A percentile compares a stretch with the other conserved stretches of the same genome.
Conservation (phyloP, 768 basidiomycete genomes). For the Erythrobasidium yunnanense region DNA sequence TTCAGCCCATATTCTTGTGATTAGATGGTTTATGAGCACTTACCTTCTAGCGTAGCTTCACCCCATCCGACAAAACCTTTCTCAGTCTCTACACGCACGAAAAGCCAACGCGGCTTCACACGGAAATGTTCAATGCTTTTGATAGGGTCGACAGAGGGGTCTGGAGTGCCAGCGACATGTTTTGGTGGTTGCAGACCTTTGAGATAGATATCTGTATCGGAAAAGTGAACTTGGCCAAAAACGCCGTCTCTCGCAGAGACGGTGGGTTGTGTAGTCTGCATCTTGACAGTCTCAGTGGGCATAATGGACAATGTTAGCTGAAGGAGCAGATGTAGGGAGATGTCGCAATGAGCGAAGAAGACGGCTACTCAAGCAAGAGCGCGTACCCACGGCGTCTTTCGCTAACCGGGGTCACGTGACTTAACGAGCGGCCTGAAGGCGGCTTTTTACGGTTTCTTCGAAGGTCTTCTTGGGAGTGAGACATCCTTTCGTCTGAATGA, state of each 20-base stretch:
- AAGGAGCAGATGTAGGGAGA: background rate
- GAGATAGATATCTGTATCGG: slow-evolving; percentile 23
- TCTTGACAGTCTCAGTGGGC: background rate
- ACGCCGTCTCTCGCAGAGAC: slow-evolving; percentile 1
- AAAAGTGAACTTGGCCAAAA: slow-evolving; percentile 16
- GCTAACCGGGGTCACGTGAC: too few species aligned
- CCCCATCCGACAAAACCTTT: slow-evolving; percentile 63
- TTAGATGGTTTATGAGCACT: background rate
- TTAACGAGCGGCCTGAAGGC: too few species aligned
- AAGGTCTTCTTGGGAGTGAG: too few species aligned
- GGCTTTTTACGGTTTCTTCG: too few species aligned
- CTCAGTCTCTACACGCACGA: slow-evolving; percentile 58
- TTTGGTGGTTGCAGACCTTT: slow-evolving; percentile 26
- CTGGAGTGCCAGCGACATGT: slow-evolving; percentile 30
- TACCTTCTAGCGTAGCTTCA: slow-evolving; percentile 59
- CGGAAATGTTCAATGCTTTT: slow-evolving; percentile 48
- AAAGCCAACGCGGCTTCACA: slow-evolving; percentile 62
- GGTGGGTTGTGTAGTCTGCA: background rate
- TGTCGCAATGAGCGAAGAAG: too few species aligned
- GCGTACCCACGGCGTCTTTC: too few species aligned
- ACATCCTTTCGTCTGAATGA: too few species aligned
- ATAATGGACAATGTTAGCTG: background rate
- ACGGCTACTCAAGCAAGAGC: too few species aligned
- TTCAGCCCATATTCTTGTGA: background rate
- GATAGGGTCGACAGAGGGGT: slow-evolving; percentile 35